Evolutionary conservation across 208 protist genomes (phyloP).

Genomic region (Leishmania braziliensis): DNA sequence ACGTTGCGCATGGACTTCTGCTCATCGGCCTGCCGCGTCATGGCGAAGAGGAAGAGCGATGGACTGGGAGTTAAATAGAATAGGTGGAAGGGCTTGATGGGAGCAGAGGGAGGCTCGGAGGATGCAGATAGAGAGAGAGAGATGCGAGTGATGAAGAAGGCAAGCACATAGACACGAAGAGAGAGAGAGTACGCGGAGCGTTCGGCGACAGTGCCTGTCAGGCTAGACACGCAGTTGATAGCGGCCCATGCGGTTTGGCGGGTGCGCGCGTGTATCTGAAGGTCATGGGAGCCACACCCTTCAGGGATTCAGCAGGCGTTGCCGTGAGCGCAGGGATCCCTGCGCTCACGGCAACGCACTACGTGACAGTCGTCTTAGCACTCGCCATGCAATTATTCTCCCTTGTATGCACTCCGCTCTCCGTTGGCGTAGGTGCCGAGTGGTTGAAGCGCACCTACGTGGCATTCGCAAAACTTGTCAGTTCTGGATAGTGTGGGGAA

Average conservation of each 20-base stretch:
- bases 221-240: background rate
- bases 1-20: constrained; percentile 82
- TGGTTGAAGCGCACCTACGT: background rate
- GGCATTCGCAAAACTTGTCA: background rate
- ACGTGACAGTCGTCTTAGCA: background rate
- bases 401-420: background rate
- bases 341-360: background rate
- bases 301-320: background rate
- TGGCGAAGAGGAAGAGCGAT: constrained; percentile 10
- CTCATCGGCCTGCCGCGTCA: constrained; percentile 74
- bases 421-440: background rate
- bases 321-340: no score
- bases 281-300: background rate
- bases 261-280: background rate
- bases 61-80: no score
- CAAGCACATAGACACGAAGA: background rate
- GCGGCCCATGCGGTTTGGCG: background rate
- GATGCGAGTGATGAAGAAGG: background rate
- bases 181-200: background rate
- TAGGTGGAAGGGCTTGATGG: background rate
- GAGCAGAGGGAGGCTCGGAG: background rate
- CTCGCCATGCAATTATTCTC: background rate
- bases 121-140: background rate
- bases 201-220: background rate
- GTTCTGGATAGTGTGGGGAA: background rate